phyloP scores from a whole-genome alignment of 352 stramenopile genomes.

The Peronospora belbahrii region DNA sequence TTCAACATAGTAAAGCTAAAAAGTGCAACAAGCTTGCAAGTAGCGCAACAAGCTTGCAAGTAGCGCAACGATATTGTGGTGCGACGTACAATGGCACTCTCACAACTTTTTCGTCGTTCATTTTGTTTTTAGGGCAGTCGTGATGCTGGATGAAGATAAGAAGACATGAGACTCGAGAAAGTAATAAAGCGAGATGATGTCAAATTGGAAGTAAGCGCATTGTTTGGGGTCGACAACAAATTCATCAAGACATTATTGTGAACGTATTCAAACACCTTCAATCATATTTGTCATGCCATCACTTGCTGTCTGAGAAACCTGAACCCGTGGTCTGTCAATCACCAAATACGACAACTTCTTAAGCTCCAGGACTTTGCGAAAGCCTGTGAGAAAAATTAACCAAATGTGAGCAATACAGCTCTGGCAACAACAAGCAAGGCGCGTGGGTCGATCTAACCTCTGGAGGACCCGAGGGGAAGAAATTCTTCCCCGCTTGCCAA shows the following conservation, averaged over 20 bases:
- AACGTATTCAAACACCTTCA: too few relatives aligned
- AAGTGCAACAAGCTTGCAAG: slow-evolving; percentile 31
- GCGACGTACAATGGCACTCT: slow-evolving; percentile 16
- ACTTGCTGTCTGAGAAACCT: slow-evolving; percentile 35
- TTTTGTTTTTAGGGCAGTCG: slow-evolving; percentile 14
- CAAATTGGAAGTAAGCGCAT: too few relatives aligned
- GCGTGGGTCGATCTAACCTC: slow-evolving; percentile 14
- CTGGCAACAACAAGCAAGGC: slow-evolving; percentile 10
- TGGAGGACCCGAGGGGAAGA: slow-evolving; percentile 76
- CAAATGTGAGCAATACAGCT: slow-evolving; percentile 23
- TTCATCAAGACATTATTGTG: slow-evolving; percentile 3
- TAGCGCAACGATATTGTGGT: slow-evolving; percentile 11
- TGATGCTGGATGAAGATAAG: background rate
- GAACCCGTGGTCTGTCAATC: slow-evolving; percentile 29
- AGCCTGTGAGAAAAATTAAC: slow-evolving; percentile 36
- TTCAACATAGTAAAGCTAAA: slow-evolving; percentile 29
- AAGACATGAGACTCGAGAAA: background rate
- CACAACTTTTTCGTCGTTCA: too few relatives aligned
- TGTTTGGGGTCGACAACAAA: slow-evolving; percentile 8
- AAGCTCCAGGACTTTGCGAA: slow-evolving; percentile 60
- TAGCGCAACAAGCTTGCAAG: too few relatives aligned
- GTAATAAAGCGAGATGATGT: too few relatives aligned
- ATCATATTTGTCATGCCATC: slow-evolving; percentile 46
- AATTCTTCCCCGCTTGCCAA: slow-evolving; percentile 66
- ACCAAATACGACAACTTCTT: slow-evolving; percentile 37